phyloP scores from a whole-genome alignment of 768 basidiomycete species.

The Amanita exitialis region DNA sequence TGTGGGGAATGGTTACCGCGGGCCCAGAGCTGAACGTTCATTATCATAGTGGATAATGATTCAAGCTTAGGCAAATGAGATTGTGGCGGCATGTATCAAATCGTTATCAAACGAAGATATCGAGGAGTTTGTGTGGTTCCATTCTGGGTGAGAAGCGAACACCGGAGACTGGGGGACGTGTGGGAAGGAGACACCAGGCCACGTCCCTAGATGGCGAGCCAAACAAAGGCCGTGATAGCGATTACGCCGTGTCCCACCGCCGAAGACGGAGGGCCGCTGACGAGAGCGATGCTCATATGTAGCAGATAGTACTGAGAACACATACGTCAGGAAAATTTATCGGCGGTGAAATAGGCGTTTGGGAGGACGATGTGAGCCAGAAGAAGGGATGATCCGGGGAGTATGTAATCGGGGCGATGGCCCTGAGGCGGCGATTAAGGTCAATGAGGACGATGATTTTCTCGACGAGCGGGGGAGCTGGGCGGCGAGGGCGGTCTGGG shows the following conservation, averaged over 20 bases:
- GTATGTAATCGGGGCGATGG: neutral
- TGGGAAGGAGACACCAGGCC: neutral
- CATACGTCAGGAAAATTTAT: neutral
- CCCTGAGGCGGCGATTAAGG: neutral
- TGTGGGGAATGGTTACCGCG: neutral
- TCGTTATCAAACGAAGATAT: neutral
- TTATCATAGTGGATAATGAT: neutral
- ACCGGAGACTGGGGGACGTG: neutral
- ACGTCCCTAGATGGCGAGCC: neutral
- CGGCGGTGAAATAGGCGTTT: neutral
- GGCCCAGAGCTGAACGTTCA: neutral
- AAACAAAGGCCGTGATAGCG: neutral
- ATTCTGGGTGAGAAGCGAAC: neutral
- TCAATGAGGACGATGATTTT: neutral
- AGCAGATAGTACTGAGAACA: too few relatives aligned
- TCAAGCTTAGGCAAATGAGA: neutral
- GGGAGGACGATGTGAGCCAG: neutral
- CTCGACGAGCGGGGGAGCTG: neutral
- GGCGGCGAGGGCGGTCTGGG: neutral
- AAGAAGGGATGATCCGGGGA: neutral
- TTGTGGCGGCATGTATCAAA: neutral
- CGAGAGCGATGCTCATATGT: neutral
- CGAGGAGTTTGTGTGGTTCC: neutral
- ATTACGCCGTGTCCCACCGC: neutral
- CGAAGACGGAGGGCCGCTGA: neutral